Evolutionary conservation across 2,329 filamentous ascomycete genomes (phyloP), one percentile per base, ranked within the genome.

Genomic region (Botrytis elliptica): DNA sequence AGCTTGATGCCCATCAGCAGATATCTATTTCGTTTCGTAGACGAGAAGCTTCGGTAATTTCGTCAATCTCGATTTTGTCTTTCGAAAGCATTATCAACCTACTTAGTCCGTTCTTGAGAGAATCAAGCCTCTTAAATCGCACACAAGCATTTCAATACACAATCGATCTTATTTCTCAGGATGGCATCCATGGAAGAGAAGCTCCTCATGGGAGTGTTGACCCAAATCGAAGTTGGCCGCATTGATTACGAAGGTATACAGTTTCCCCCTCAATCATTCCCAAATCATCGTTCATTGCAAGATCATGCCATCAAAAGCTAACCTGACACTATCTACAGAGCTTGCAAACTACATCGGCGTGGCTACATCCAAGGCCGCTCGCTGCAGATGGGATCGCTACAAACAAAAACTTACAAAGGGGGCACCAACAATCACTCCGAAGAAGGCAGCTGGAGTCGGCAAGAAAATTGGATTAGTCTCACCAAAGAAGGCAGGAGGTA

Each of bases 351-450:
- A 38, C 22, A 63, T 63, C 9, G 68, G 40, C 10, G 55, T 46
- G 6, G 40, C 38, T 22, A 70, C 29, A 2, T 29, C 68, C 25
- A 46, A 38, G 8, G 55, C 68, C 18, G 55, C 68, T 70, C 52
- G 40, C 52, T 22, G 42, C 40, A 60, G 40, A 70, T 70, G 55
- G 68, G 29, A 62, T 63, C 68, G 55, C 6, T 63, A 36, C 40
- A 44, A 25, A 52, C n/a, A n/a, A 7, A 62, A 70, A 46, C 40
- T 70, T 33, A 29, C 42, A 38, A 46, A 46, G 9, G 29, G 42
- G 5, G n/a, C 14, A 9, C 7, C 20, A 22, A 4, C 22, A 20
- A 62, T 12, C 22, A 36, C 52, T 6, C 29, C 55, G 12, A 62
- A 22, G n/a, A 70, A 46, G 16, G 20, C 29, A 16, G 22, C 33